These are phyloP conservation scores for Irpex sp. DNA, from an alignment of 1,284 basidiomycete genomes.

Conservation along the genomic window DNA sequence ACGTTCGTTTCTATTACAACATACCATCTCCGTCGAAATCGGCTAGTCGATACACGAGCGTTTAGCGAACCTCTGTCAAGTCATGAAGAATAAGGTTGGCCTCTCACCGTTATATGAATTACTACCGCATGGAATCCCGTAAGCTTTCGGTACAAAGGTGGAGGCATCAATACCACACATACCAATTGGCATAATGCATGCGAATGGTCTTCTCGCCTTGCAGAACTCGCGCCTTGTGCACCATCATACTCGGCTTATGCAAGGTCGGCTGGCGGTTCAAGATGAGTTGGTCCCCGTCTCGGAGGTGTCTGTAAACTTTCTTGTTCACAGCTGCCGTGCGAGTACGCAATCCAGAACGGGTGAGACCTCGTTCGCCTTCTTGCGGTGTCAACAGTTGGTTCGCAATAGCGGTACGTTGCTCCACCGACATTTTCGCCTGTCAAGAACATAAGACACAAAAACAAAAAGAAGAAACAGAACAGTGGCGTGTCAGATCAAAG, in stretches of 20 bases:
- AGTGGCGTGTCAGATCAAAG: no score
- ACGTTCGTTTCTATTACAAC: slow-evolving; percentile 18
- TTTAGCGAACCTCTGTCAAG: slow-evolving; percentile 11
- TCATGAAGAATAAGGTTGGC: background rate
- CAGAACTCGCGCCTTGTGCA: slow-evolving; percentile 89
- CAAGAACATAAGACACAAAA: background rate
- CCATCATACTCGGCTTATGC: slow-evolving; percentile 99
- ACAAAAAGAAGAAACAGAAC: no score
- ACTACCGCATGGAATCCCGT: slow-evolving; percentile 34
- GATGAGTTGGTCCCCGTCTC: slow-evolving; percentile 94
- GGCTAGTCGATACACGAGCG: slow-evolving; percentile 43
- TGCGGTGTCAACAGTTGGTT: slow-evolving; percentile 95
- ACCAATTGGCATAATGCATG: slow-evolving; percentile 99
- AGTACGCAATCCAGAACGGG: slow-evolving; percentile 57
- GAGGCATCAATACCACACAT: slow-evolving; percentile 22
- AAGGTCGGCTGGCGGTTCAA: slow-evolving; percentile 98
- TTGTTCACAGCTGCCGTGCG: slow-evolving; percentile 83
- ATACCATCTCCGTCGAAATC: slow-evolving; percentile 98
- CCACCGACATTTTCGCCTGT: slow-evolving; percentile 80
- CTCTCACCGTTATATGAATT: slow-evolving; percentile 92
- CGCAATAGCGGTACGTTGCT: slow-evolving; percentile 93
- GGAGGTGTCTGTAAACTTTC: slow-evolving; percentile 95
- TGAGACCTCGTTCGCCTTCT: slow-evolving; percentile 53
- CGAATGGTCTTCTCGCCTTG: slow-evolving; percentile 98
- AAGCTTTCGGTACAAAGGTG: slow-evolving; percentile 4